Conservation (phyloP, 169 alveolate species). For the Cryptosporidium ryanae region DNA sequence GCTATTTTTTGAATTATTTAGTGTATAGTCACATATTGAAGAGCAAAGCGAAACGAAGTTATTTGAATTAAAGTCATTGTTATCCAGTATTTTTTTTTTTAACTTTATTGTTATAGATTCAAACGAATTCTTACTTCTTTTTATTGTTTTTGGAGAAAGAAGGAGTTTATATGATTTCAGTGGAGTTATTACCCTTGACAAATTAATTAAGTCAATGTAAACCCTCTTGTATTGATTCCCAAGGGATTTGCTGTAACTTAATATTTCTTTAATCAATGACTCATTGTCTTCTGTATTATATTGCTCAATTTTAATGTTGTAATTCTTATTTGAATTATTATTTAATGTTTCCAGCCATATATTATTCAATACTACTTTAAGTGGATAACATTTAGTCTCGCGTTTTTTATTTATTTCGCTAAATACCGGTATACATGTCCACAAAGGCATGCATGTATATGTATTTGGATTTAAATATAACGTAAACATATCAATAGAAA, state of each 20-base stretch:
- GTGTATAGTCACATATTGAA: slow-evolving; percentile 29
- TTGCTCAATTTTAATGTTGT: not conserved
- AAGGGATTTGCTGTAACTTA: not conserved
- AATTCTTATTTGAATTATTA: not conserved
- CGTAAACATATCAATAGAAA: slow-evolving; percentile 30
- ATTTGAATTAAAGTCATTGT: not conserved
- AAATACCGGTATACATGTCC: slow-evolving; percentile 47
- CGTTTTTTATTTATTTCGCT: slow-evolving; percentile 4
- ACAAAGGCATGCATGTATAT: slow-evolving; percentile 51
- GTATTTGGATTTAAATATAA: slow-evolving; percentile 39
- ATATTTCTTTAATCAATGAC: not conserved
- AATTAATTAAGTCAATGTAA: not conserved
- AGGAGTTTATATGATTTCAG: slow-evolving; percentile 3
- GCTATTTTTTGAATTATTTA: not conserved
- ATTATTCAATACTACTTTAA: slow-evolving; percentile 24
- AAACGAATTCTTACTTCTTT: slow-evolving; percentile 6
- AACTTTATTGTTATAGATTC: slow-evolving; percentile 18
- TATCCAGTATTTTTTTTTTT: not conserved
- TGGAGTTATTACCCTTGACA: slow-evolving; percentile 11
- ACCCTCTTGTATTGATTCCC: not conserved
- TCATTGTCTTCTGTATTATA: not conserved
- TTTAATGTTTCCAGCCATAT: slow-evolving; percentile 18
- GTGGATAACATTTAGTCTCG: slow-evolving; percentile 15
- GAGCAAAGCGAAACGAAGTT: slow-evolving; percentile 13
- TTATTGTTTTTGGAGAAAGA: slow-evolving; percentile 1